Percentiles rank a stretch among this genome's conserved stretches.
phyloP scores from a whole-genome alignment of 768 basidiomycete genomes.

The Leccinum longicurvipes region DNA sequence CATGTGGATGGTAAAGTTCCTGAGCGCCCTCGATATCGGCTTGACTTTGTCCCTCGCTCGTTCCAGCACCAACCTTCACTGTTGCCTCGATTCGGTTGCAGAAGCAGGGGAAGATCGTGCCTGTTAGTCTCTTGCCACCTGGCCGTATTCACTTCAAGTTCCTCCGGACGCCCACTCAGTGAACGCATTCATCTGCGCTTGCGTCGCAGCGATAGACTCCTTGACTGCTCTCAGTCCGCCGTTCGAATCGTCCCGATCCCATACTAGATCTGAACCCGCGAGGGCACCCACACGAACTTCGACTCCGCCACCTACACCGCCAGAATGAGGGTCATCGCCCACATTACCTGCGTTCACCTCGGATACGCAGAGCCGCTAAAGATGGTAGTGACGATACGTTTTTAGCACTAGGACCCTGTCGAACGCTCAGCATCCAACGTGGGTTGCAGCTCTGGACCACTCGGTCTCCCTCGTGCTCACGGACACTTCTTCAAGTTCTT shows the following conservation, averaged over 20 bases:
- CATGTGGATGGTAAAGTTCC: not conserved
- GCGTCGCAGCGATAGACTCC: slow-evolving; percentile 22
- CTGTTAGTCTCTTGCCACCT: slow-evolving; percentile 14
- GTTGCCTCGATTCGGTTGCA: not conserved
- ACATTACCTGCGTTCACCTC: not conserved
- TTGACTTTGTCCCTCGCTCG: not conserved
- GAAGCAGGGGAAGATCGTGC: not conserved
- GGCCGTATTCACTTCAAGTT: slow-evolving; percentile 20
- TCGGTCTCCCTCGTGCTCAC: slow-evolving; percentile 20
- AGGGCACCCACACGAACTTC: not conserved
- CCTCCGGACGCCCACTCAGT: slow-evolving; percentile 22
- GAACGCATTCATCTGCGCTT: slow-evolving; percentile 22
- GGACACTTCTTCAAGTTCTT: slow-evolving; percentile 17
- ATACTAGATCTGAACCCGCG: not conserved
- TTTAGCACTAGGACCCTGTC: not conserved
- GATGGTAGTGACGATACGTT: slow-evolving; percentile 28
- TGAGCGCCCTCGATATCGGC: not conserved
- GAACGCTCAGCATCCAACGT: not conserved
- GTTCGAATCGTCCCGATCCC: not conserved
- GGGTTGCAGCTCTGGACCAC: not conserved
- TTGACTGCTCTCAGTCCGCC: slow-evolving; percentile 16
- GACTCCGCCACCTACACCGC: too few relatives aligned
- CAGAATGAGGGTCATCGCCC: not conserved
- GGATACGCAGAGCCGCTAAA: slow-evolving; percentile 17
- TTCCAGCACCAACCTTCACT: not conserved